phyloP scores from a whole-genome alignment of 78 protist species.

The Dictyostelium capitatum region DNA sequence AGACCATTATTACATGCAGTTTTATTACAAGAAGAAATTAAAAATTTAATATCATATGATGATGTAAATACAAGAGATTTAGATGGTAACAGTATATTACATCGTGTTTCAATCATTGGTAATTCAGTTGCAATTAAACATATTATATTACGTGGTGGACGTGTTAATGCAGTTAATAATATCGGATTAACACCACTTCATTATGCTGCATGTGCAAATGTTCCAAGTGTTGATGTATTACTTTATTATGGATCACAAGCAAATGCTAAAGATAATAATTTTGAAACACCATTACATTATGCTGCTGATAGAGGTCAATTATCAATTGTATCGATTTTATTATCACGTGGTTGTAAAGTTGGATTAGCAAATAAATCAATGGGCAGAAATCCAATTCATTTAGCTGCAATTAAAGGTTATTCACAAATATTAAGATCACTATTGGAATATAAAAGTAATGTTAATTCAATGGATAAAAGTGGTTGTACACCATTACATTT shows the following conservation, averaged over 20 bases:
- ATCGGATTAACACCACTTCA: constrained; percentile 67
- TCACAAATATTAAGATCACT: constrained; percentile 23
- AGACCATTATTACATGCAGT: constrained; percentile 59
- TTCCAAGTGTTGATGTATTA: constrained; percentile 40
- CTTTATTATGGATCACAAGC: constrained; percentile 47
- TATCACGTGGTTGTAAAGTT: constrained; percentile 47
- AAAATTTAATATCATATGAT: constrained; percentile 41
- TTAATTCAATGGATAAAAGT: constrained; percentile 28
- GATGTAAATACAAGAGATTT: constrained; percentile 46
- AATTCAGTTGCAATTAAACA: constrained; percentile 34
- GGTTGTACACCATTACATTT: constrained; percentile 68
- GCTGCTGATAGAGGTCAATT: constrained; percentile 63
- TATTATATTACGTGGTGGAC: constrained; percentile 42
- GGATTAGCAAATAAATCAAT: constrained; percentile 14
- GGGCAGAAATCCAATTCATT: constrained; percentile 53
- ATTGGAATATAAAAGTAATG: constrained; percentile 23
- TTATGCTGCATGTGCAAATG: constrained; percentile 72
- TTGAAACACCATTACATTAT: constrained; percentile 62
- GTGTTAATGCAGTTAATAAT: constrained; percentile 48
- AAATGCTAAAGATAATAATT: constrained; percentile 36
- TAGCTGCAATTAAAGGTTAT: constrained; percentile 70
- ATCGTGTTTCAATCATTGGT: constrained; percentile 71
- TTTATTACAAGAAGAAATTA: constrained; percentile 74
- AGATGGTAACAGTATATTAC: constrained; percentile 56
- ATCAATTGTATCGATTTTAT: constrained; percentile 22